Evolutionary conservation across 768 basidiomycete genomes (phyloP), one percentile per base, ranked within the genome.

Genomic region (Phlebiopsis flavidoalba): DNA sequence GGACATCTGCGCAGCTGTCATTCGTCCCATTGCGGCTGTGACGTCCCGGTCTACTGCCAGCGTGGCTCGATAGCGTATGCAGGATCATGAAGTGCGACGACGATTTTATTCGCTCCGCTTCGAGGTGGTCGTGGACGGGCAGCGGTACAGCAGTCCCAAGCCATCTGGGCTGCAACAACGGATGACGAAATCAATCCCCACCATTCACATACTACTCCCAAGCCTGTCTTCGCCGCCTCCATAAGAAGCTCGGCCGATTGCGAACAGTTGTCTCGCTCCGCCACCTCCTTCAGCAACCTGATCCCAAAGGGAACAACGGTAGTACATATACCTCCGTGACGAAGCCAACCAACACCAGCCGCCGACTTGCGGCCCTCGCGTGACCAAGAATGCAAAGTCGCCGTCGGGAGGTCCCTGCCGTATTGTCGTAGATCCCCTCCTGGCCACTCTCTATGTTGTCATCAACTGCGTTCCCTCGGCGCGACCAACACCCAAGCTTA

Each of bases 381-480:
- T 43, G 66, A n/a, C n/a, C 76, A 37, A 74, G 73, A 54, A 74
- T 80, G 75, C 79, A 64, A 88, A 90, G 68, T 81, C 84, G n/a
- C 70, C 83, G 19, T 86, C 85, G 12, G n/a, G n/a, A n/a, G n/a
- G 86, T 86, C 1, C 87, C 88, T 19, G 88, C 88, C 0, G 69
- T 85, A 21, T 64, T 92, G 5, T 89, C 88, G 0, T 87, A 87
- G n/a, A 0, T 91, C 88, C 0, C n/a, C n/a, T n/a, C n/a, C 82
- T 86, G 63, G 91, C 90, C 12, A 80, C 78, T 3, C 91, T n/a
- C 91, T 0, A 69, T 85, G 21, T 64, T 92, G 5, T 89, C 88
- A 0, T 87, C 87, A 0, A 91, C 89, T 1, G 91, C 88, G n/a
- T 5, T 91, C 89, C 3, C 80, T 92, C 21, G n/a, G 88, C 86